Evolutionary conservation across 257 asterid species (phyloP), one percentile per base, ranked within the genome.

Genomic region (Ocimum tenuiflorum): DNA sequence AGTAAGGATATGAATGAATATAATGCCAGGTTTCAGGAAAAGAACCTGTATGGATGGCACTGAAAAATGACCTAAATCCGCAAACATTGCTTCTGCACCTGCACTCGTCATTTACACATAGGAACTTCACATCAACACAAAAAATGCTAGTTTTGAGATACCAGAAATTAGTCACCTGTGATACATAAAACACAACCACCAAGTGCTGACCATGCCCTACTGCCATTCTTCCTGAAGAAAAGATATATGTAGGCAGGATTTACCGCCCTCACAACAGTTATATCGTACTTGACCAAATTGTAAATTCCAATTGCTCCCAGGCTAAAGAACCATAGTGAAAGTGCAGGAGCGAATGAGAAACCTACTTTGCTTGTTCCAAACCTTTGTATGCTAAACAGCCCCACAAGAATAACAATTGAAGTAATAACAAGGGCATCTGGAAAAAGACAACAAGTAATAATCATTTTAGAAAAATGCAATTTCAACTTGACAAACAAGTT

Each of bases 51-150:
- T 90, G 63, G 99, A 83, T 67, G 79, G 86, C 78, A 94, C 91
- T 1, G 97, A 83, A 68, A 90, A 94, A 77, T 94, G 97, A 27
- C 97, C 96, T 72, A 90, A 82, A 80, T 94, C 99, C 0, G 99
- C 97, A 86, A 94, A 94, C 96, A 94, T 88, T 60, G 99, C 99
- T 75, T 94, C 97, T 14, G 97, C 91, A 54, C 99, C 99, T 89
- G 95, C 57, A 84, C 67, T 53, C 6, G 60, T 42, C 24, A 36
- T 56, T 36, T 24, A 20, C 35, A 63, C 18, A 68, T n/a, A n/a
- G n/a, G n/a, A n/a, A n/a, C n/a, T n/a, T n/a, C n/a, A n/a, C n/a
- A n/a, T n/a, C n/a, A n/a, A n/a, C n/a, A n/a, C n/a, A n/a, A n/a
- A n/a, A n/a, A n/a, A n/a, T n/a, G n/a, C n/a, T n/a, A n/a, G n/a